These are phyloP conservation scores for Annulohypoxylon stygium DNA, from an alignment of 495 filamentous ascomycete genomes.

Conservation along the genomic window DNA sequence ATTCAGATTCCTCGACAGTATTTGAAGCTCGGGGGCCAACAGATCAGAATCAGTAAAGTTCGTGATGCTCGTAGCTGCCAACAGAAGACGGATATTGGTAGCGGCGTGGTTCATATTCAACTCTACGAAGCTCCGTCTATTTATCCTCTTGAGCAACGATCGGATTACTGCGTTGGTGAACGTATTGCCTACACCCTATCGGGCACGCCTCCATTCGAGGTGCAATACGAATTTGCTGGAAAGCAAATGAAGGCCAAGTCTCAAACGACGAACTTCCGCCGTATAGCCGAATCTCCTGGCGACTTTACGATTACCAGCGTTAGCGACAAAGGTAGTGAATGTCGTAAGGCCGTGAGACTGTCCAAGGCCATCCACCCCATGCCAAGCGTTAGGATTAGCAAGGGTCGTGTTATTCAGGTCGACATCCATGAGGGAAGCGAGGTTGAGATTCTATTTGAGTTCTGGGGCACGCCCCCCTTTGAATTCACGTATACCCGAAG, in stretches of 20 bases:
- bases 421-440: conserved; percentile 97
- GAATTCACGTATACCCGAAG: conserved; percentile 97
- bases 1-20: conserved; percentile 85
- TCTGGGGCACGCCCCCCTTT: conserved; percentile 95
- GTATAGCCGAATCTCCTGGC: conserved; percentile 90
- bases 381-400: conserved; percentile 88
- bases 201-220: conserved; percentile 88
- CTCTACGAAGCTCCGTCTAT: conserved; percentile 94
- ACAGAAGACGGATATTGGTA: conserved; percentile 73
- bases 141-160: conserved; percentile 82
- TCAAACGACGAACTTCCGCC: conserved; percentile 81
- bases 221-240: conserved; percentile 90
- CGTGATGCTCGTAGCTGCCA: conserved; percentile 88
- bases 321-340: conserved; percentile 83
- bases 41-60: conserved; percentile 87
- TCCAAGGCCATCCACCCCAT: conserved; percentile 88
- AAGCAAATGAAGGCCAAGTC: conserved; percentile 81
- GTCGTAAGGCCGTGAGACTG: conserved; percentile 80
- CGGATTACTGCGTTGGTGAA: conserved; percentile 95
- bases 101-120: conserved; percentile 82
- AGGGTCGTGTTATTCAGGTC: conserved; percentile 79
- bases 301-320: conserved; percentile 88
- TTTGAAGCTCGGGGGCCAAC: conserved; percentile 85
- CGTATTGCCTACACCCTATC: conserved; percentile 90
- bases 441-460: conserved; percentile 91